Evolutionary conservation across 768 basidiomycete genomes (phyloP).

Genomic region (Panus rudis): DNA sequence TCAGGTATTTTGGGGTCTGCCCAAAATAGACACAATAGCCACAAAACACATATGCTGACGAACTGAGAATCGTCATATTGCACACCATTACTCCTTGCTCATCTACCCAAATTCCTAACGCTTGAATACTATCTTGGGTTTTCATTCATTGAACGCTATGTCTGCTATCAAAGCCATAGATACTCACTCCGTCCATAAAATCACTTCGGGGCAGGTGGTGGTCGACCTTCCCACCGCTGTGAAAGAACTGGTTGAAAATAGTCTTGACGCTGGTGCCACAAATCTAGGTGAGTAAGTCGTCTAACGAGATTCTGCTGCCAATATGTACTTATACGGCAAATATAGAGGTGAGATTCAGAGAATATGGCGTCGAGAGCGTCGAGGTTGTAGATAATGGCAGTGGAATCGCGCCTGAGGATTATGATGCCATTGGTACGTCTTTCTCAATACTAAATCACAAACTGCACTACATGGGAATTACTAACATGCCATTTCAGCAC

Average conservation of each 20-base stretch:
- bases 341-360: conserved; percentile 83
- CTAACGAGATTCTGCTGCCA: background rate
- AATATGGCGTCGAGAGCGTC: conserved; percentile 73
- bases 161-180: conserved; percentile 57
- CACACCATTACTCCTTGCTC: too few species aligned
- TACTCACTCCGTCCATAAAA: conserved; percentile 68
- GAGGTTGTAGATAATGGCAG: conserved; percentile 92
- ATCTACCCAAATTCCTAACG: too few species aligned
- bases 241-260: conserved; percentile 96
- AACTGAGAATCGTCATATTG: too few species aligned
- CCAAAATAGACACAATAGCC: too few species aligned
- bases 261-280: conserved; percentile 87
- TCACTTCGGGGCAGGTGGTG: conserved; percentile 94
- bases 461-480: background rate
- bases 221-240: conserved; percentile 89
- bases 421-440: conserved; percentile 66
- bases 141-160: too few species aligned
- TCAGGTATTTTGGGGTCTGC: too few species aligned
- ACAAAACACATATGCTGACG: too few species aligned
- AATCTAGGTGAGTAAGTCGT: conserved; percentile 60
- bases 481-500: conserved; percentile 35
- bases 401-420: conserved; percentile 75
- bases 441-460: background rate
- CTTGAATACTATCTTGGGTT: too few species aligned
- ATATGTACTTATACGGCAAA: background rate